A percentile compares a stretch with the other conserved stretches of the same genome.
phyloP scores from a whole-genome alignment of 345 rosid species.

The Melastoma malabathricum region DNA sequence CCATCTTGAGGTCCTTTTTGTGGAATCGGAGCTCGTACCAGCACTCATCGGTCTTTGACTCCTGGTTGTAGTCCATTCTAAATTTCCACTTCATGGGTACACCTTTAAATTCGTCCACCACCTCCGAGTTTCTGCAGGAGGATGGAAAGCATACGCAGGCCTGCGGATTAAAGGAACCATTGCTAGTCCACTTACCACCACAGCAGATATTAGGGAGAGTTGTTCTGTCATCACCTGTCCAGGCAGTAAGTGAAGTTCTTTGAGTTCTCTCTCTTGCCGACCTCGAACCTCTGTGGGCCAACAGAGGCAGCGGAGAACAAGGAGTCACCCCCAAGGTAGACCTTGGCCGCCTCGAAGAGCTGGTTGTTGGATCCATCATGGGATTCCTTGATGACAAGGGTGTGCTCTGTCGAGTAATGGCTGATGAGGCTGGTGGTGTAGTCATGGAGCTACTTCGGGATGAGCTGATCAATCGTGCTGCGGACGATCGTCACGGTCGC shows the following conservation, averaged over 20 bases:
- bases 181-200: no score
- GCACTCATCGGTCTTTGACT: slow-evolving; percentile 6
- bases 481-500: slow-evolving; percentile 28
- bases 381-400: slow-evolving; percentile 19
- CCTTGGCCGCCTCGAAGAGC: slow-evolving; percentile 13
- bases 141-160: no score
- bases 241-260: slow-evolving; percentile 17
- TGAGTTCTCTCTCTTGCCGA: slow-evolving; percentile 20
- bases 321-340: slow-evolving; percentile 18
- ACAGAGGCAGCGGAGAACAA: background rate
- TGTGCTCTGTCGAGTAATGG: slow-evolving; percentile 19
- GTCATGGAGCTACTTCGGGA: slow-evolving; percentile 18
- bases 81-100: slow-evolving; percentile 21
- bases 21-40: slow-evolving; percentile 29
- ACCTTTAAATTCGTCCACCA: slow-evolving; percentile 18
- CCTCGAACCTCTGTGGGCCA: slow-evolving; percentile 13
- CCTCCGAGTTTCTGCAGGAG: slow-evolving; percentile 7
- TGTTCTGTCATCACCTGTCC: slow-evolving; percentile 1
- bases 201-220: no score
- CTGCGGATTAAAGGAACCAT: no score
- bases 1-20: slow-evolving; percentile 13
- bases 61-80: slow-evolving; percentile 7
- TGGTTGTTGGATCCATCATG: slow-evolving; percentile 24
- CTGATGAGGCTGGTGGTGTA: slow-evolving; percentile 11
- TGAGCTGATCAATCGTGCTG: slow-evolving; percentile 12